Percentiles rank a stretch among this genome's conserved stretches.
phyloP scores from a whole-genome alignment of 257 asterid species.

The Rehmannia glutinosa region DNA sequence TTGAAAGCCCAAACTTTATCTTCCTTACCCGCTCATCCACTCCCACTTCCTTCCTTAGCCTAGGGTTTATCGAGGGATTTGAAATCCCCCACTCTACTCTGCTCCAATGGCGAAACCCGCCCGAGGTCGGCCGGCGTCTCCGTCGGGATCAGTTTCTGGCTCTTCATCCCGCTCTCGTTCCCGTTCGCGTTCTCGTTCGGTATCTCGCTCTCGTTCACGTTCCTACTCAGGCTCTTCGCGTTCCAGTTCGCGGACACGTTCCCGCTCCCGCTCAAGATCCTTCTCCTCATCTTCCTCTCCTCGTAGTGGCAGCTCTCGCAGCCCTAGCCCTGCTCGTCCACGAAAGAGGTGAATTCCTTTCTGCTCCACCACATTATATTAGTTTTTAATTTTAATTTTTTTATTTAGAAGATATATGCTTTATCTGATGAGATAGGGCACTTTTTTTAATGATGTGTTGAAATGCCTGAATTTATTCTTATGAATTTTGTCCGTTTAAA shows the following conservation, averaged over 20 bases:
- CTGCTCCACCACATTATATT: neutral
- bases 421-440: too few relatives aligned
- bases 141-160: constrained; percentile 31
- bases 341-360: constrained; percentile 36
- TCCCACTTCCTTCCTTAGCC: neutral
- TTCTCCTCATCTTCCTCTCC: constrained; percentile 42
- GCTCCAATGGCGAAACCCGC: constrained; percentile 44
- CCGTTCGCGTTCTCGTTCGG: constrained; percentile 8
- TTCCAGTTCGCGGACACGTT: constrained; percentile 37
- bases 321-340: constrained; percentile 33
- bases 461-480: neutral
- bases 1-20: neutral
- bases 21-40: neutral
- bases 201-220: constrained; percentile 22
- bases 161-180: constrained; percentile 38
- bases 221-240: constrained; percentile 33
- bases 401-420: neutral
- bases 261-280: constrained; percentile 49
- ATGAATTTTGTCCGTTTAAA: neutral
- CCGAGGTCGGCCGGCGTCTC: constrained; percentile 40
- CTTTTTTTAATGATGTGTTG: neutral
- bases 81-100: neutral
- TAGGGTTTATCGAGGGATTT: constrained; percentile 37
- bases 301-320: constrained; percentile 42
- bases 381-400: too few relatives aligned